These are phyloP conservation scores for Phytophthora lateralis DNA, from an alignment of 352 stramenopile species.

Conservation along the genomic window DNA sequence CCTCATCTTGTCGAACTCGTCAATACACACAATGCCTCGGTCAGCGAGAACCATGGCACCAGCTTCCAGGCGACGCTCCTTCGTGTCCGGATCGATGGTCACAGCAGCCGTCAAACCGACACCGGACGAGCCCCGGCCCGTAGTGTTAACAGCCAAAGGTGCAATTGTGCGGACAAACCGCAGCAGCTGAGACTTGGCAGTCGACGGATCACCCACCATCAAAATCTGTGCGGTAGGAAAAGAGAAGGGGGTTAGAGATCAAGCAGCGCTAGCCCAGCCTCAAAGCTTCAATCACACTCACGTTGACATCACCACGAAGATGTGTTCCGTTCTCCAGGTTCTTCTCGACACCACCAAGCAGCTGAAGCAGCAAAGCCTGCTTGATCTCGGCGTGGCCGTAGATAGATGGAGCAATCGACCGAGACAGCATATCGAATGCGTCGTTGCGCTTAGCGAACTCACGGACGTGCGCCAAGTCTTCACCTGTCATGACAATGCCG, in stretches of 20 bases:
- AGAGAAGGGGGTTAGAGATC: not conserved
- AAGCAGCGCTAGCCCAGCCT: not conserved
- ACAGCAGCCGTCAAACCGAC: constrained; percentile 98
- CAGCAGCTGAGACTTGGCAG: constrained; percentile 98
- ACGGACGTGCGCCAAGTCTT: constrained; percentile 94
- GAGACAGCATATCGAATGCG: constrained; percentile 92
- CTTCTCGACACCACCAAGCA: constrained; percentile 93
- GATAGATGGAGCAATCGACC: constrained; percentile 97
- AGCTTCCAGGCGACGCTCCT: constrained; percentile 94
- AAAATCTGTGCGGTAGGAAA: constrained; percentile 54
- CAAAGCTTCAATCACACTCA: constrained; percentile 30
- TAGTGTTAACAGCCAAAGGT: constrained; percentile 93
- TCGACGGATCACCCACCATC: constrained; percentile 98
- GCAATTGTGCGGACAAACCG: constrained; percentile 96
- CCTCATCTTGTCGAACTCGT: constrained; percentile 99
- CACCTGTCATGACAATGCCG: constrained; percentile 90
- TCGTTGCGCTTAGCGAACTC: constrained; percentile 92
- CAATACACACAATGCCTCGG: constrained; percentile 98
- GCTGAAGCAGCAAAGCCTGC: constrained; percentile 85
- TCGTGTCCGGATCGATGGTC: constrained; percentile 95
- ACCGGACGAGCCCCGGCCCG: constrained; percentile 79
- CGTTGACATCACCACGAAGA: constrained; percentile 99
- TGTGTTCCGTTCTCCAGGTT: constrained; percentile 99
- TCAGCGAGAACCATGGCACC: constrained; percentile 99
- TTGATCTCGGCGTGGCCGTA: constrained; percentile 99